A percentile compares a stretch with the other conserved stretches of the same genome.
Conservation (phyloP, 352 stramenopile species). For the Globisporangium heterothallicum region DNA sequence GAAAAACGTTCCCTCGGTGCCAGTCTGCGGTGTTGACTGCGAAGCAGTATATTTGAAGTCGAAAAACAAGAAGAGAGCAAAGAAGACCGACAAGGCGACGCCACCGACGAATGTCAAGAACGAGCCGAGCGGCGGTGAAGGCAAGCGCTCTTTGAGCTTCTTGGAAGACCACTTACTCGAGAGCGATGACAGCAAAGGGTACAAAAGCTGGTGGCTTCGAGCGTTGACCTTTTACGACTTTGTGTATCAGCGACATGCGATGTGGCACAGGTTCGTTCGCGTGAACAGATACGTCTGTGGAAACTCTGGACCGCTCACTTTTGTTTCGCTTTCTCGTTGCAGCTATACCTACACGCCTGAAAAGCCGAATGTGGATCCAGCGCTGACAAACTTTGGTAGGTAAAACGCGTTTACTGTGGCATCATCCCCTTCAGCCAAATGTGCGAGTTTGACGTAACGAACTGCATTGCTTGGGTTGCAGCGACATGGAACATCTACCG, state of each 20-base stretch:
- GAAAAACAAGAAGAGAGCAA: conserved; percentile 14
- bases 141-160: conserved; percentile 55
- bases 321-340: background rate
- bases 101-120: conserved; percentile 39
- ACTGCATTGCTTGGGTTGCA: conserved; percentile 9
- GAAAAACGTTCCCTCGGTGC: conserved; percentile 42
- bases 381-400: conserved; percentile 74
- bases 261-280: conserved; percentile 59
- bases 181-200: conserved; percentile 61
- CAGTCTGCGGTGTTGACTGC: conserved; percentile 66
- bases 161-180: conserved; percentile 71
- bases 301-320: background rate
- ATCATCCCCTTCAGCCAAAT: background rate
- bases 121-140: background rate
- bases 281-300: background rate
- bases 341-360: conserved; percentile 74
- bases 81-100: conserved; percentile 19
- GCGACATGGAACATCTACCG: conserved; percentile 83
- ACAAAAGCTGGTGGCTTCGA: conserved; percentile 84
- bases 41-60: conserved; percentile 23
- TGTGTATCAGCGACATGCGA: conserved; percentile 79
- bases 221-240: conserved; percentile 82
- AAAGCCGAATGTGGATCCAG: conserved; percentile 57
- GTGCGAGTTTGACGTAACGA: background rate
- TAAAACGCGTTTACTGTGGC: background rate